Evolutionary conservation across 306 rosid species (phyloP), one percentile per base, ranked within the genome.

Genomic region (Trifolium fragiferum): DNA sequence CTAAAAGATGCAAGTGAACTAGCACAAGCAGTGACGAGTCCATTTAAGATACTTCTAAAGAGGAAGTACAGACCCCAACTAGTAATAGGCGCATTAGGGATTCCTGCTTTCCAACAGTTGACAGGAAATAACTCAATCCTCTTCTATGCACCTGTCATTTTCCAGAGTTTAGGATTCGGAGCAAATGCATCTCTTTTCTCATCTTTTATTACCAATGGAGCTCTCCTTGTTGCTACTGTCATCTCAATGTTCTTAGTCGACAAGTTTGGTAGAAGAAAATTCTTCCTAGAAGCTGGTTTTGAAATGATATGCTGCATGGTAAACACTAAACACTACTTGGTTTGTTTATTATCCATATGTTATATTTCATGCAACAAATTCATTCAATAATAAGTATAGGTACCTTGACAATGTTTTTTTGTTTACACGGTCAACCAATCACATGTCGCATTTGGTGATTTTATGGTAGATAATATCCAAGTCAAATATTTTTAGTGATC

Each of bases 41-140:
- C 98, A 0, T 95, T 92, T 70, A 74, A 83, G 86, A 87, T 89
- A 51, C 93, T 95, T 32, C 82, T 95, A 1, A 62, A 33, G 78
- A 81, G 86, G 65, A 92, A 84, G 84, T 90, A 95, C 73, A 94
- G 97, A 21, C 97, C 99, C 2, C 98, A 95, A 40, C 77, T 95
- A n/a, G 16, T 95, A n/a, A 87, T 95, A 5, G 99, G 99, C 5
- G 97, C 98, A 37, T 74, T 95, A 83, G 98, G 92, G 40, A 92
- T 95, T 68, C 98, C 97, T 6, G 98, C 97, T 40, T 95, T 95
- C 79, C 99, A 95, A 73, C 99, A 95, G 68, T 87, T 95, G 71
- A 95, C 99, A 0, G 99, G 99, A 65, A 95, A 89, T 81, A 92
- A 89, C 86, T 95, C 99, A 13, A 95, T 95, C 50, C 97, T 95